Percentiles rank a stretch among this genome's conserved stretches.
These are phyloP conservation scores for Oxyria digyna DNA, from an alignment of 148 eudicot species.

Conservation along the genomic window DNA sequence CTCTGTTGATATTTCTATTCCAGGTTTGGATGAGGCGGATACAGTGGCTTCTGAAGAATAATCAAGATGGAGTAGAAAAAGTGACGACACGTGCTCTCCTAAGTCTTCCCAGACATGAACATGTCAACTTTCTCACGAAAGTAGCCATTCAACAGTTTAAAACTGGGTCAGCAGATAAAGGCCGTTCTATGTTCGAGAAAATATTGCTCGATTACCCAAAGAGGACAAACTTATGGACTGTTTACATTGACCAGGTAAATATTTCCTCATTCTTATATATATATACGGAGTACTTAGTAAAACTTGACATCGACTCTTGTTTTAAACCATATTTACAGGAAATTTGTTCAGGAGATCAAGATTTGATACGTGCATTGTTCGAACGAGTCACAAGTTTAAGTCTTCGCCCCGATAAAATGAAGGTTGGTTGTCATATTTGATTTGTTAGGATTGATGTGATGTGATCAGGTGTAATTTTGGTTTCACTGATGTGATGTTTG, in stretches of 20 bases:
- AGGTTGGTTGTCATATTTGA: conserved; percentile 37
- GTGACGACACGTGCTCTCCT: conserved; percentile 58
- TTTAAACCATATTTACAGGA: conserved; percentile 33
- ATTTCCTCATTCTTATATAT: too few relatives aligned
- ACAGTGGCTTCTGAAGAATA: conserved; percentile 48
- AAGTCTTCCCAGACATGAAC: conserved; percentile 58
- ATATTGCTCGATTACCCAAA: conserved; percentile 63
- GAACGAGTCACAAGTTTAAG: conserved; percentile 77
- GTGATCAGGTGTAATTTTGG: too few relatives aligned
- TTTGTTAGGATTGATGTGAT: not conserved
- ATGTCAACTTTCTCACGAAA: conserved; percentile 65
- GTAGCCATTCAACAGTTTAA: conserved; percentile 64
- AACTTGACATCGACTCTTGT: not conserved
- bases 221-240: conserved; percentile 74
- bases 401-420: conserved; percentile 81
- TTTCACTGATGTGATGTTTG: not conserved
- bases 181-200: conserved; percentile 65
- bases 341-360: conserved; percentile 64
- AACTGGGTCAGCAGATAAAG: conserved; percentile 64
- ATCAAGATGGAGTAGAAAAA: conserved; percentile 48
- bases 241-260: conserved; percentile 78
- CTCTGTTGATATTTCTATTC: conserved; percentile 6
- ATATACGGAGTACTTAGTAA: too few relatives aligned
- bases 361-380: conserved; percentile 62
- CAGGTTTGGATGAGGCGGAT: conserved; percentile 85